phyloP scores from a whole-genome alignment of 148 eudicot genomes.

The Limonium bicolor region DNA sequence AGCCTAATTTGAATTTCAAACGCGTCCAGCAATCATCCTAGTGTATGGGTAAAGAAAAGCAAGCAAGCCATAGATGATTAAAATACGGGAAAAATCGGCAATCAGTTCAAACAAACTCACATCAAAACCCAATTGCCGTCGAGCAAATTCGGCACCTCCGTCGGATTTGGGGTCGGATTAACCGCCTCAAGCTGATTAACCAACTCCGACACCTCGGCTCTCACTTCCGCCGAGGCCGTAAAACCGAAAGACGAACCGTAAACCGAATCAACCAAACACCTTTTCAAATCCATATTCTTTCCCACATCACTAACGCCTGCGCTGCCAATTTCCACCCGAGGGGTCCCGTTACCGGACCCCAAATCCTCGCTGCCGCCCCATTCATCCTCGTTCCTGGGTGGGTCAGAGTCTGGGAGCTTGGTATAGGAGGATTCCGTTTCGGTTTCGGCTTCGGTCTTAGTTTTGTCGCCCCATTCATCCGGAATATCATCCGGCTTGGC shows the following conservation, averaged over 20 bases:
- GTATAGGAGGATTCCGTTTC: slow-evolving; percentile 19
- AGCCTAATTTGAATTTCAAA: no score
- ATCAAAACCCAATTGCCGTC: slow-evolving; percentile 90
- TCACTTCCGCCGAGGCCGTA: slow-evolving; percentile 50
- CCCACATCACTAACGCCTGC: slow-evolving; percentile 5
- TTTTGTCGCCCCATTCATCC: slow-evolving; percentile 72
- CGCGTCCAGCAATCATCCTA: no score
- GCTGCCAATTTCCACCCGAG: not conserved
- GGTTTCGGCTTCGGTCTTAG: slow-evolving; percentile 36
- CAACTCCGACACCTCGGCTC: slow-evolving; percentile 78
- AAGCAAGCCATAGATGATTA: no score
- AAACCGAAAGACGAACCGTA: slow-evolving; percentile 75
- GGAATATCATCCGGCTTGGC: not conserved
- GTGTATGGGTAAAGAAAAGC: no score
- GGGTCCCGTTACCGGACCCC: slow-evolving; percentile 13
- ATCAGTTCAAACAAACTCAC: slow-evolving; percentile 51
- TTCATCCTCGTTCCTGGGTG: slow-evolving; percentile 51
- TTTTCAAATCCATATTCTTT: slow-evolving; percentile 49
- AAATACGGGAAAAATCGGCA: no score
- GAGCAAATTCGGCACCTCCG: slow-evolving; percentile 42
- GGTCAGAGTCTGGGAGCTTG: slow-evolving; percentile 38
- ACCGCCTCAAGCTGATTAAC: slow-evolving; percentile 63
- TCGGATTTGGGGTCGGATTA: slow-evolving; percentile 61
- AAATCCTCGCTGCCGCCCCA: slow-evolving; percentile 19
- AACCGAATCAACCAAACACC: slow-evolving; percentile 69